Conservation (phyloP, 2,329 filamentous ascomycete genomes). For the Phoma sp. region DNA sequence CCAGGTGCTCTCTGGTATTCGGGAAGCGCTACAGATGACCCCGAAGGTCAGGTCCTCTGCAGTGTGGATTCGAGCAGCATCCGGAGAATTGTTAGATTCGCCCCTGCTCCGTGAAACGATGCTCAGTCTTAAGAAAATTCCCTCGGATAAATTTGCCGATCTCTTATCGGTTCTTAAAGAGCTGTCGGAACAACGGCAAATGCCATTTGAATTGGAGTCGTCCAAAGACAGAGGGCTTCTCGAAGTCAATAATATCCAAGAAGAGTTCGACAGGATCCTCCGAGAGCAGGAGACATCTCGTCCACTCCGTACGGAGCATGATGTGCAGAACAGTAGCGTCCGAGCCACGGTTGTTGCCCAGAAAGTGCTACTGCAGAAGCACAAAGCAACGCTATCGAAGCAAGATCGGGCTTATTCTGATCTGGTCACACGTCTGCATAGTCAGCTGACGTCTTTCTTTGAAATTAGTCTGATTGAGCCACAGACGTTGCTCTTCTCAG, state of each 20-base stretch:
- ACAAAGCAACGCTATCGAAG: constrained; percentile 72
- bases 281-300: constrained; percentile 28
- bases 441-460: constrained; percentile 58
- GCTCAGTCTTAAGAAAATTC: constrained; percentile 65
- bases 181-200: not conserved
- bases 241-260: constrained; percentile 26
- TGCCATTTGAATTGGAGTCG: constrained; percentile 4
- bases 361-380: constrained; percentile 78
- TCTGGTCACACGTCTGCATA: constrained; percentile 64
- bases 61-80: constrained; percentile 67
- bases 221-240: constrained; percentile 27
- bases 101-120: constrained; percentile 61
- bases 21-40: constrained; percentile 46
- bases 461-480: constrained; percentile 55
- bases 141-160: constrained; percentile 59
- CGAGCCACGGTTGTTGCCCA: constrained; percentile 81
- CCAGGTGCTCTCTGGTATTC: constrained; percentile 45
- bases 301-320: constrained; percentile 75
- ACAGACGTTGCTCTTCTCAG: constrained; percentile 65
- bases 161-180: constrained; percentile 49
- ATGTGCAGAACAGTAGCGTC: constrained; percentile 70
- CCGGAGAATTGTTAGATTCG: constrained; percentile 60
- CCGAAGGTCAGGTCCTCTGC: constrained; percentile 48
- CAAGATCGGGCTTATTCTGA: constrained; percentile 74
- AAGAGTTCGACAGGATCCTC: constrained; percentile 45